Evolutionary conservation across 163 green algal genomes (phyloP).

Genomic region (Trebouxiophyceae sp.): DNA sequence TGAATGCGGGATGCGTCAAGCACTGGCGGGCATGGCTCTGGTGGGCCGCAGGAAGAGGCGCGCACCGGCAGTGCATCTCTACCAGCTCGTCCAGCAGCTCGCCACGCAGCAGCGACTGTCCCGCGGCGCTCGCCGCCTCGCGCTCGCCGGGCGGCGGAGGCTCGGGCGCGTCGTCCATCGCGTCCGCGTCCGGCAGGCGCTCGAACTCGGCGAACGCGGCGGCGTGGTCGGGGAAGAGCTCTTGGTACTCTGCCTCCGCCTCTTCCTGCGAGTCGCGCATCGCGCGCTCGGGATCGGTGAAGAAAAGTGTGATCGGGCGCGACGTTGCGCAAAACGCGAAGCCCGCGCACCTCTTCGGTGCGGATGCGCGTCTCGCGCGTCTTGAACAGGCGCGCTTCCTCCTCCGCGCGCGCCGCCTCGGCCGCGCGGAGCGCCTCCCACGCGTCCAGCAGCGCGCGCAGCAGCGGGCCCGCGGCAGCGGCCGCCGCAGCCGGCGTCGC

Average conservation of each 20-base stretch:
- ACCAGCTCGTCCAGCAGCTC: conserved; percentile 65
- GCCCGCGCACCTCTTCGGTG: conserved; percentile 48
- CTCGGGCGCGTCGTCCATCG: conserved; percentile 1
- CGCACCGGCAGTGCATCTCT: conserved; percentile 33
- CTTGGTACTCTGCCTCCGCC: conserved; percentile 64
- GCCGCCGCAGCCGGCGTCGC: background rate
- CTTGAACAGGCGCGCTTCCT: conserved; percentile 79
- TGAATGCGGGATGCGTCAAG: background rate
- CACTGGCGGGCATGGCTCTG: background rate
- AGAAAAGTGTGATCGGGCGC: no score
- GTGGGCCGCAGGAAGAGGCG: background rate
- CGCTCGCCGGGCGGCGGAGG: conserved; percentile 22
- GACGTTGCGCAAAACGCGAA: background rate
- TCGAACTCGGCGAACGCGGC: conserved; percentile 66
- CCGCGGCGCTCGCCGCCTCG: conserved; percentile 32
- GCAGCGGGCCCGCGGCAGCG: conserved; percentile 12
- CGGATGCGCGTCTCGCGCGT: conserved; percentile 34
- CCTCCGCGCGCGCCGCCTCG: conserved; percentile 44
- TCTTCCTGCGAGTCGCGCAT: conserved; percentile 41
- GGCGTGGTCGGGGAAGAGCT: conserved; percentile 58
- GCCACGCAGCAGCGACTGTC: conserved; percentile 56
- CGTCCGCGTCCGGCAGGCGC: background rate
- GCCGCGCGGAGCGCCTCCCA: conserved; percentile 58
- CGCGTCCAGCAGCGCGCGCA: conserved; percentile 26
- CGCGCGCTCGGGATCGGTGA: no score